Conservation (phyloP, 768 basidiomycete genomes). For the Serendipita vermifera region DNA sequence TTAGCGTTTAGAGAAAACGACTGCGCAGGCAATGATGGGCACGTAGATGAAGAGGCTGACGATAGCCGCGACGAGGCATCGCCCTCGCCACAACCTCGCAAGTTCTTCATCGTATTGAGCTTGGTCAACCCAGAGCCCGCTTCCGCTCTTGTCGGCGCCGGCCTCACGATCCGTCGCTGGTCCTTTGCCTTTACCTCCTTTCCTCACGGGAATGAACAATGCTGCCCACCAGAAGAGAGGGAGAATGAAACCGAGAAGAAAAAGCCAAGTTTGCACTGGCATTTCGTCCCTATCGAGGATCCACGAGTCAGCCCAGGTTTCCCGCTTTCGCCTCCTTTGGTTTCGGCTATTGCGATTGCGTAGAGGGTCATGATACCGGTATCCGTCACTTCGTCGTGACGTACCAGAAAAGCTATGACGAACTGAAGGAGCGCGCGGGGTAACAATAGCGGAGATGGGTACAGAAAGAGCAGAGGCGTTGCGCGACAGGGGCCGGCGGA, state of each 20-base stretch:
- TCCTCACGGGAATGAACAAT: neutral
- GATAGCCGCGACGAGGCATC: neutral
- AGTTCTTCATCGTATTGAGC: neutral
- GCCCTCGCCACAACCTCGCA: neutral
- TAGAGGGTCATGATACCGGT: neutral
- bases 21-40: conserved; percentile 7
- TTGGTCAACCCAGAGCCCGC: neutral
- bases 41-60: conserved; percentile 3
- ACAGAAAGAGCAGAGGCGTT: neutral
- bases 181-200: neutral
- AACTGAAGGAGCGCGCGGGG: neutral
- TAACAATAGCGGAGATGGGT: neutral
- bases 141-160: neutral
- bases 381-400: neutral
- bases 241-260: neutral
- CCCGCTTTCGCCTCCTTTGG: neutral
- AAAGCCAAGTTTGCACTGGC: conserved; percentile 4
- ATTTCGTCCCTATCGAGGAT: conserved; percentile 3
- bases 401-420: neutral
- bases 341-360: neutral
- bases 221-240: neutral
- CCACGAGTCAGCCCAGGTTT: conserved; percentile 4
- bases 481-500: neutral
- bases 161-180: neutral
- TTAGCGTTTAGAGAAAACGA: conserved; percentile 2